phyloP scores from a whole-genome alignment of 257 asterid species.

The Gynochthodes officinalis region DNA sequence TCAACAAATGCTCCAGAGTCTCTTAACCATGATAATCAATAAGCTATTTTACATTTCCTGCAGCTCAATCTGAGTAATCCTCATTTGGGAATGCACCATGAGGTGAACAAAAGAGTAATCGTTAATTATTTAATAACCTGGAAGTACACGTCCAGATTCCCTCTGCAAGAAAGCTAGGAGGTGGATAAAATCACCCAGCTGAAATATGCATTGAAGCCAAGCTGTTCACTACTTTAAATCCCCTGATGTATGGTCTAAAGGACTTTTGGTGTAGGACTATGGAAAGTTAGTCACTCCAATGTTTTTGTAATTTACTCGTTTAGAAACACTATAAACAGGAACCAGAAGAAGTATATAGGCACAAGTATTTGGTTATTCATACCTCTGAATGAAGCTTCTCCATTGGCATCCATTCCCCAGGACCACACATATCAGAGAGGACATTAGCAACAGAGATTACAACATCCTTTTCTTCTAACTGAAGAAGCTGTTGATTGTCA shows the following conservation, averaged over 20 bases:
- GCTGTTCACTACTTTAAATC: background rate
- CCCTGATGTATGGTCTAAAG: too few relatives aligned
- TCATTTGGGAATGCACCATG: background rate
- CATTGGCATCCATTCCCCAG: conserved; percentile 98
- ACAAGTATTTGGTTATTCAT: background rate
- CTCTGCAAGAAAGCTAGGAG: background rate
- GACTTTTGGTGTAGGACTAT: background rate
- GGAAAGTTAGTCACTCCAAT: background rate
- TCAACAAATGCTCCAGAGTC: background rate
- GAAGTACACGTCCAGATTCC: background rate
- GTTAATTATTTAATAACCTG: background rate
- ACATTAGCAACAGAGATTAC: conserved; percentile 91
- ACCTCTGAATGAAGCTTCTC: conserved; percentile 92
- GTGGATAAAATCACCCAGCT: background rate
- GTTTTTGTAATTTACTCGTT: background rate
- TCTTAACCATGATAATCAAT: background rate
- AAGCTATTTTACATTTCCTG: background rate
- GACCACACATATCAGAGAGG: conserved; percentile 89
- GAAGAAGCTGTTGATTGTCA: conserved; percentile 82
- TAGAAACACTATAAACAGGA: background rate
- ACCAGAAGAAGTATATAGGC: background rate
- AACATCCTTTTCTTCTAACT: conserved; percentile 82
- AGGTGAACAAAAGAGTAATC: background rate
- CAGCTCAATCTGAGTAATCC: background rate
- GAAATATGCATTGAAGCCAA: background rate